Evolutionary conservation across 1,139 yeast genomes (phyloP).

Genomic region (Zygotorulaspora mrakii): DNA sequence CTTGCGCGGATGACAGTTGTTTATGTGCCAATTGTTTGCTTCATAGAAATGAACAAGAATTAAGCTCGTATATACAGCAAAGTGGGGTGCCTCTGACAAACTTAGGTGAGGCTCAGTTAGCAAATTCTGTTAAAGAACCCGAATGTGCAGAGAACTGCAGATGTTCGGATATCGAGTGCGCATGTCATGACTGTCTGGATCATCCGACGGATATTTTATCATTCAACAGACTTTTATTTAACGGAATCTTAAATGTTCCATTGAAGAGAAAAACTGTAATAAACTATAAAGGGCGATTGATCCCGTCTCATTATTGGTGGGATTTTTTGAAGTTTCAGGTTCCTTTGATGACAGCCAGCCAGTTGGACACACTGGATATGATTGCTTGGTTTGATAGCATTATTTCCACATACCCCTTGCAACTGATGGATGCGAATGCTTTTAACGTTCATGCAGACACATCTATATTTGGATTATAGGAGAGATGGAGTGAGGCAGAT

Average conservation of each 20-base stretch:
- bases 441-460: slow-evolving; percentile 9
- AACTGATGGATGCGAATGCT: slow-evolving; percentile 11
- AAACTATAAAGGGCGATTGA: slow-evolving; percentile 27
- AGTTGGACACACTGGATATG: slow-evolving; percentile 29
- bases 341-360: slow-evolving; percentile 23
- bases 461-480: slow-evolving; percentile 12
- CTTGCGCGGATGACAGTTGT: slow-evolving; percentile 33
- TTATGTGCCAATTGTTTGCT: slow-evolving; percentile 35
- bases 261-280: slow-evolving; percentile 31
- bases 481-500: too few relatives aligned
- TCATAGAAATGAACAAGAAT: slow-evolving; percentile 36
- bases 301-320: slow-evolving; percentile 37
- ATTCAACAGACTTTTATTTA: slow-evolving; percentile 25
- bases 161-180: slow-evolving; percentile 27
- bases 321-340: slow-evolving; percentile 28
- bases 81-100: slow-evolving; percentile 34
- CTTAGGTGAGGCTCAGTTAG: slow-evolving; percentile 24
- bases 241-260: slow-evolving; percentile 28
- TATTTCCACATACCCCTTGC: slow-evolving; percentile 14
- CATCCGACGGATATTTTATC: slow-evolving; percentile 32
- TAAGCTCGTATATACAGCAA: slow-evolving; percentile 30
- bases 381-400: slow-evolving; percentile 32
- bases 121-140: slow-evolving; percentile 13
- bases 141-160: slow-evolving; percentile 22
- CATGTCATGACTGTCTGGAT: slow-evolving; percentile 24